Evolutionary conservation across 257 asterid genomes (phyloP).

Genomic region (Lantana camara): DNA sequence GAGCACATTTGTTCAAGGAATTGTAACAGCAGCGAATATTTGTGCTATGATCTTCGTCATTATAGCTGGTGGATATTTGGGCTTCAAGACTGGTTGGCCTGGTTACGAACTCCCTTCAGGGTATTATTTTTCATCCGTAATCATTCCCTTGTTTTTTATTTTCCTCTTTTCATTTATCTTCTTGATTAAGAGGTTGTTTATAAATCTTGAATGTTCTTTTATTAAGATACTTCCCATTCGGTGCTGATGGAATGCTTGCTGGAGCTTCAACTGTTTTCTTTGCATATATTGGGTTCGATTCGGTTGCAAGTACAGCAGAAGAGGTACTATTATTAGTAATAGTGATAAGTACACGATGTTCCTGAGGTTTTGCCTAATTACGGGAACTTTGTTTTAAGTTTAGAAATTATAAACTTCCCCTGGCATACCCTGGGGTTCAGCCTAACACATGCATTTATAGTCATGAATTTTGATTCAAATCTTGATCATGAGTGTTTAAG

Average conservation of each 20-base stretch:
- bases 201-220: slow-evolving; percentile 9
- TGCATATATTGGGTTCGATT: slow-evolving; percentile 91
- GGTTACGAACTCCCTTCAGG: slow-evolving; percentile 90
- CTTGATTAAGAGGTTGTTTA: not conserved
- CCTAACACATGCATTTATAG: no score
- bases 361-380: no score
- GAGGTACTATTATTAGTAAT: slow-evolving; percentile 54
- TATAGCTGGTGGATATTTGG: slow-evolving; percentile 92
- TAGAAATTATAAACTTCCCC: no score
- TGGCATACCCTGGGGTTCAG: no score
- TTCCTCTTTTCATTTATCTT: slow-evolving; percentile 3
- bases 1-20: slow-evolving; percentile 94
- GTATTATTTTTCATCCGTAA: slow-evolving; percentile 40
- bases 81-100: slow-evolving; percentile 96
- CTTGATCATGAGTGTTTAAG: no score
- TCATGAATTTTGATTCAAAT: no score
- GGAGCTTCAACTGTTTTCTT: slow-evolving; percentile 99
- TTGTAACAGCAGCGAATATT: slow-evolving; percentile 75
- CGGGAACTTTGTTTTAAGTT: no score
- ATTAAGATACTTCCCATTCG: slow-evolving; percentile 71
- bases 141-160: slow-evolving; percentile 5
- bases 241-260: slow-evolving; percentile 97
- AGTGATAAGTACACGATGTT: no score
- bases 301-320: slow-evolving; percentile 99
- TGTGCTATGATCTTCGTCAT: slow-evolving; percentile 95